These are phyloP conservation scores for Galerina sulciceps DNA, from an alignment of 768 basidiomycete species.

Conservation along the genomic window DNA sequence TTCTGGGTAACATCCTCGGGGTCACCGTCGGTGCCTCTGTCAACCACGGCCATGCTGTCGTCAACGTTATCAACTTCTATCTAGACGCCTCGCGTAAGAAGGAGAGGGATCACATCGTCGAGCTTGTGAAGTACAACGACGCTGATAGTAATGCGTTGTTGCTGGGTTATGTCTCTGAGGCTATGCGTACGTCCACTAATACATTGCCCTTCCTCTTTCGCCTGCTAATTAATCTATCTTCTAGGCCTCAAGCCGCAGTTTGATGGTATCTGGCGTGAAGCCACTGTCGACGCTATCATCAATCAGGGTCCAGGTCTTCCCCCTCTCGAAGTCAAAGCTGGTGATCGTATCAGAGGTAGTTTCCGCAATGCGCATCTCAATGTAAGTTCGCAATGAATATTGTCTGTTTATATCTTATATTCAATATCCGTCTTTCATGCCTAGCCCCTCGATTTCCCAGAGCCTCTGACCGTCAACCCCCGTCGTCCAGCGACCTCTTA, in stretches of 20 bases:
- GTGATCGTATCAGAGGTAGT: conserved; percentile 44
- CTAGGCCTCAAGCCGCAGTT: conserved; percentile 44
- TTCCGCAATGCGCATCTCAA: conserved; percentile 50
- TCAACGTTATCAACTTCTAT: conserved; percentile 58
- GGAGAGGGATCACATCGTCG: conserved; percentile 42
- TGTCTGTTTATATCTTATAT: too few relatives aligned
- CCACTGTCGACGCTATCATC: conserved; percentile 35
- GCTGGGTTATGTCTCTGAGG: conserved; percentile 55
- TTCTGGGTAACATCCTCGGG: conserved; percentile 49
- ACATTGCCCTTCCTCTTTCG: neutral
- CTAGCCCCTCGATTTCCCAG: conserved; percentile 17
- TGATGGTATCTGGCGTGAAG: conserved; percentile 43
- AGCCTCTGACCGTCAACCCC: conserved; percentile 18
- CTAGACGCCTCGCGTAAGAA: conserved; percentile 42
- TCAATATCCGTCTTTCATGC: too few relatives aligned
- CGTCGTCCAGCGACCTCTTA: conserved; percentile 9
- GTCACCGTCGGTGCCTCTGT: conserved; percentile 52
- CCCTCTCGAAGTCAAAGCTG: conserved; percentile 38
- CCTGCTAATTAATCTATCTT: neutral
- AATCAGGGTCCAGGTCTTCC: conserved; percentile 38
- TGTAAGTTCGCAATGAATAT: conserved; percentile 19
- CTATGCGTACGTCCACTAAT: conserved; percentile 44
- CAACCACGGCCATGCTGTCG: conserved; percentile 50
- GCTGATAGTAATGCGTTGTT: conserved; percentile 37
- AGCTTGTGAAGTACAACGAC: conserved; percentile 36